Base-by-base conservation (phyloP, 1,139 yeast genomes). In the Saccharomycopsis phalli region DNA sequence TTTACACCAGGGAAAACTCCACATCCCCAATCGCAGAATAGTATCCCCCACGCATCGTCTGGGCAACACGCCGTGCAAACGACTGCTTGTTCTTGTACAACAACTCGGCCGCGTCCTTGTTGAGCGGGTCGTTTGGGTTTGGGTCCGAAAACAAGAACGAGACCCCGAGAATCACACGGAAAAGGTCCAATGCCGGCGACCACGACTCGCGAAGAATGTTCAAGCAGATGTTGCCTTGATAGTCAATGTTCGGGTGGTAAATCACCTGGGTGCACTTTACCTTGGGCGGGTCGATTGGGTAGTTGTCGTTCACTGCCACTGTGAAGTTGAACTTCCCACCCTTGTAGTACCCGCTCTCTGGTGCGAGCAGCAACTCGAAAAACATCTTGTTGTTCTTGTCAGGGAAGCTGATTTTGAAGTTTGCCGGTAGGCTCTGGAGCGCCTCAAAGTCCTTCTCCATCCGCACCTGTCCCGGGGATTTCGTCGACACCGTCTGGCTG, bases 261-360 rank as follows among this genome's bases (percentile, higher is more conserved):
- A 91, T 83, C 56, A 70, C 76, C 44, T 77, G 71, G 27, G 67
- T 46, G 52, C 94, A 81, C 51, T 72, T 69, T 44, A 86, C 87
- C 56, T 79, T 82, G 5, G 98, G 98, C 16, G 97, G 91, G 38
- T 83, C 93, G 47, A 88, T 91, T 1, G 98, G 98, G 60, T 81
- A 91, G 51, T 78, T 79, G 36, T 73, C 74, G 41, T 74, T 74
- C 37, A 87, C 70, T 31, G 65, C 66, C 38, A 88, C 74, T 23
- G 68, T 65, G 58, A 91, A 91, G 30, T 57, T 57, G 61, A 88
- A 87, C 17, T 54, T 56, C 1, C 97, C 97, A 17, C 70, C 69
- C 39, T 62, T 60, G 58, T 88, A 91, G 57, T 71, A 74, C 11
- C 97, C 97, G 53, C 81, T 87, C 49, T 75, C 81, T 1, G 98